Conservation (phyloP, 495 filamentous ascomycete species). For the Daldinia childiae region DNA sequence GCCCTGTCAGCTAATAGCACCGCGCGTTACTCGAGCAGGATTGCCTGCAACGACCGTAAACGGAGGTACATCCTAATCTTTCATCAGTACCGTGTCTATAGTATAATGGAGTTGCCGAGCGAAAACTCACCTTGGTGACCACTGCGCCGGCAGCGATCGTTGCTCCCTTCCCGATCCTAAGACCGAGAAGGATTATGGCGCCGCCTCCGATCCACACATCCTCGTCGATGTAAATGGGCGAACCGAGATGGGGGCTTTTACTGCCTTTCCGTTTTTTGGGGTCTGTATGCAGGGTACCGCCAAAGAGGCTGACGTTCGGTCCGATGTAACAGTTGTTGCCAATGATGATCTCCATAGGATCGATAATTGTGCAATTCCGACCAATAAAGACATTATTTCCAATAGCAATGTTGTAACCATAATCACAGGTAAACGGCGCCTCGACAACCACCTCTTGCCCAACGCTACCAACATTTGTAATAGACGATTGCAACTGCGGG, state of each 20-base stretch:
- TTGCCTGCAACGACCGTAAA: slow-evolving; percentile 71
- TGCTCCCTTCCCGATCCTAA: slow-evolving; percentile 80
- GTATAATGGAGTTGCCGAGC: neutral
- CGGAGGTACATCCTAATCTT: slow-evolving; percentile 62
- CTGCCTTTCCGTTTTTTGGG: slow-evolving; percentile 78
- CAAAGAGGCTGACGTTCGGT: slow-evolving; percentile 87
- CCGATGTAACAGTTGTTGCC: slow-evolving; percentile 84
- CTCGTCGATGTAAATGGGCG: slow-evolving; percentile 81
- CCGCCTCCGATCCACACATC: slow-evolving; percentile 88
- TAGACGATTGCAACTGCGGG: slow-evolving; percentile 57
- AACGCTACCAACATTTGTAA: slow-evolving; percentile 68
- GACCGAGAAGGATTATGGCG: slow-evolving; percentile 83
- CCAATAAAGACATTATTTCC: slow-evolving; percentile 88
- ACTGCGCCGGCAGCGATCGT: slow-evolving; percentile 87
- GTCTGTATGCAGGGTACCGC: slow-evolving; percentile 77
- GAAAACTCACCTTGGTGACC: slow-evolving; percentile 77
- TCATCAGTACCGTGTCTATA: slow-evolving; percentile 7
- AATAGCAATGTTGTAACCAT: slow-evolving; percentile 92
- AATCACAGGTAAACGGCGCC: slow-evolving; percentile 92
- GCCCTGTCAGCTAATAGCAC: slow-evolving; percentile 49
- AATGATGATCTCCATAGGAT: slow-evolving; percentile 76
- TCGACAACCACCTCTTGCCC: slow-evolving; percentile 83
- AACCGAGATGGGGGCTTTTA: slow-evolving; percentile 74
- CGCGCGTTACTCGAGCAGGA: slow-evolving; percentile 67
- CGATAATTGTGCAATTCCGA: slow-evolving; percentile 85